Base-by-base conservation (phyloP, 352 stramenopile species). In the Globisporangium mamillatum region DNA sequence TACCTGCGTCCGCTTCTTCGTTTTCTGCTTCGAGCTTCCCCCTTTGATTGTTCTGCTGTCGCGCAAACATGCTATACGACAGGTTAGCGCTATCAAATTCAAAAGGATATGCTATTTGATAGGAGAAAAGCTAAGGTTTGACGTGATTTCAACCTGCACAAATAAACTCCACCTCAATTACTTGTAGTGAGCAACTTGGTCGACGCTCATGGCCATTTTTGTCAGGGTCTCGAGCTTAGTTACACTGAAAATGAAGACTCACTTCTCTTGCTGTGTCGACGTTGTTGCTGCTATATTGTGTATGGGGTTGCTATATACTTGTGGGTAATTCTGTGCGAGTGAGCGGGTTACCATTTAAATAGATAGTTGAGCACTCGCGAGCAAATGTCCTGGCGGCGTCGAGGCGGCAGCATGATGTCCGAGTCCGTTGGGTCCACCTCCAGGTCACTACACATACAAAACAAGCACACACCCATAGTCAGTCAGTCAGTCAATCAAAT, bases 381-480 rank as follows among this genome's bases (percentile, higher is more conserved):
- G 81, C 87, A 95, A 75, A 95, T 75, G 67, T 95, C 82, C 67
- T 89, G 76, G 29, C 70, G 85, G 57, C 85, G 85, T 12, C 74
- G 78, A 8, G 87, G 83, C 34, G 87, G 81, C n/a, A 93, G 81
- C 85, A 95, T 91, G 48, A 94, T 88, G 69, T 94, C 87, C 50
- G 77, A 72, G 38, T 94, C 86, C 9, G 74, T 87, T 54, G 86
- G 86, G 48, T 92, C 85, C 44, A 94, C 86, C 62, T 93, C 82
- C 64, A 94, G 64, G 41, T 90, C 76, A 22, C 86, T 80, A 25
- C 22, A 7, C 22, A 50, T n/a, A 20, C n/a, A 52, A 22, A 18
- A 32, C 25, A 44, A 44, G 36, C 4, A 32, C 36, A 44, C 10
- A 44, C 4, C 18, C 10, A 63, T 20, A 48, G 22, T 66, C 32